Evolutionary conservation across 768 basidiomycete species (phyloP), one percentile per base, ranked within the genome.

Genomic region (Kondoa malvinella): DNA sequence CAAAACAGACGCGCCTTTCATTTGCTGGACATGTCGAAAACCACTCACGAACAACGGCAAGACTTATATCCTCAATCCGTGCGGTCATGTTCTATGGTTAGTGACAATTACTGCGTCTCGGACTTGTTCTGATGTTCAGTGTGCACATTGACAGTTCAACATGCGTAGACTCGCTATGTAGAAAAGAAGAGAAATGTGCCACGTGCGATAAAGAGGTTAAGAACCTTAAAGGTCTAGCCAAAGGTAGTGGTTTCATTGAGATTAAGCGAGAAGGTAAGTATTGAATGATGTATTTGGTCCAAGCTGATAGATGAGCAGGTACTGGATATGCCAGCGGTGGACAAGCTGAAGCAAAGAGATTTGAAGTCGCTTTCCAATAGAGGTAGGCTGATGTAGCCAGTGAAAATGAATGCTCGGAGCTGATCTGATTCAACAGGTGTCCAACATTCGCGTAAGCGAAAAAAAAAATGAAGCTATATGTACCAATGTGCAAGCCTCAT

Each of bases 321-420:
- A 96, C 92, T 12, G 92, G 92, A 0, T 96, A 88, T 74, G 91
- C 92, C 4, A 87, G 88, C 65, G 92, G 92, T n/a, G 92, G 92
- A 3, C 77, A 90, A 71, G 89, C 91, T n/a, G 89, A 94, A 78
- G 87, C 87, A 0, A 85, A 83, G 40, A 86, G 83, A 76, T 80
- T 80, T 31, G 90, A 89, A 1, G 78, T 89, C 15, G 86, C 89
- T 0, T 94, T 96, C 80, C 89, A 92, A 75, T 63, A 32, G 30
- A 27, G 61, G 29, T 31, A 63, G 3, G 30, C 12, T 8, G 4
- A 59, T 8, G 57, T 21, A 63, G 31, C 31, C 21, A 50, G 40
- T 50, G 40, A n/a, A n/a, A n/a, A n/a, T n/a, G n/a, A n/a, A n/a
- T n/a, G n/a, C n/a, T n/a, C n/a, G n/a, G n/a, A n/a, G n/a, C n/a